Evolutionary conservation across 2,329 filamentous ascomycete genomes (phyloP).

Genomic region (Coleophoma cylindrospora): DNA sequence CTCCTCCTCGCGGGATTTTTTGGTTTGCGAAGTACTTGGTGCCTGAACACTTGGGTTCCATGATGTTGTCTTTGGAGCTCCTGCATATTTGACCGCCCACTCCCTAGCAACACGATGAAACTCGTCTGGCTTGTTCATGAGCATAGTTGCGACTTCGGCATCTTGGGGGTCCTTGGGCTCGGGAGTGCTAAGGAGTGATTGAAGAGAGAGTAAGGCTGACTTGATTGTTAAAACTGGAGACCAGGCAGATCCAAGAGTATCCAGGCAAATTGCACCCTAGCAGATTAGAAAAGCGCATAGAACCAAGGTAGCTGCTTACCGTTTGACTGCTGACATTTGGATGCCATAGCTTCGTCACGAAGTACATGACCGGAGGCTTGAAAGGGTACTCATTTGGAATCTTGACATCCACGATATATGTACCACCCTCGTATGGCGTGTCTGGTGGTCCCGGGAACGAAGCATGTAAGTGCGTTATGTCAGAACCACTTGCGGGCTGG

Average conservation of each 20-base stretch:
- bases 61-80: constrained; percentile 57
- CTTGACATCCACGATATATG: constrained; percentile 75
- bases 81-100: constrained; percentile 82
- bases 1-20: constrained; percentile 22
- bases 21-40: constrained; percentile 25
- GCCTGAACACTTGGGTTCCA: constrained; percentile 37
- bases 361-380: constrained; percentile 84
- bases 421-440: constrained; percentile 87
- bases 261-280: constrained; percentile 93
- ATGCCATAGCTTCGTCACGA: constrained; percentile 93
- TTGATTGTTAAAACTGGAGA: constrained; percentile 96
- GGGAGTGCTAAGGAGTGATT: constrained; percentile 86
- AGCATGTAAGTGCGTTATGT: constrained; percentile 78
- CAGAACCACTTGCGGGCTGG: constrained; percentile 56
- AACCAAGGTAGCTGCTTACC: constrained; percentile 44
- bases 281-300: constrained; percentile 13
- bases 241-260: constrained; percentile 86
- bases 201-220: constrained; percentile 86
- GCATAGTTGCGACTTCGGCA: constrained; percentile 88
- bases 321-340: constrained; percentile 95
- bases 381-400: constrained; percentile 92
- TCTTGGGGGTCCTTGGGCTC: constrained; percentile 97
- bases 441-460: constrained; percentile 83
- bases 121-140: constrained; percentile 70
- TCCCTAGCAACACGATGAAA: constrained; percentile 82